Conservation (phyloP, 2,329 filamentous ascomycete species). For the Sordariomycetes sp. region DNA sequence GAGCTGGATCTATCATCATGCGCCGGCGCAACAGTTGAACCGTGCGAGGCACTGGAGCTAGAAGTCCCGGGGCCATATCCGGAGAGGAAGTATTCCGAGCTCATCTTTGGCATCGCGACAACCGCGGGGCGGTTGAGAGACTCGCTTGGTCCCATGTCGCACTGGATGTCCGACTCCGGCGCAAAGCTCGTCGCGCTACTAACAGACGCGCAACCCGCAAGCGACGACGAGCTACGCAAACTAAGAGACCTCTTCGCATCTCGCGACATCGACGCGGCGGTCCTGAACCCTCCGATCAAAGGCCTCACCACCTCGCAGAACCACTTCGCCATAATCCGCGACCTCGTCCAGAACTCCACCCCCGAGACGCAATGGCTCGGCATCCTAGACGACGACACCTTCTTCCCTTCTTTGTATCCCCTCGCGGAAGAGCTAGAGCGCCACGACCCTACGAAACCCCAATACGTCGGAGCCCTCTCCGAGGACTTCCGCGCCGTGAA, state of each 20-base stretch:
- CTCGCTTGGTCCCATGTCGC: constrained; percentile 35
- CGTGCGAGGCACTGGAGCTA: constrained; percentile 29
- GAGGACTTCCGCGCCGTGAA: constrained; percentile 39
- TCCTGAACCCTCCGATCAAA: constrained; percentile 18
- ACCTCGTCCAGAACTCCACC: constrained; percentile 29
- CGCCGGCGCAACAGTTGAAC: constrained; percentile 12
- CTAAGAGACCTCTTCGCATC: constrained; percentile 15
- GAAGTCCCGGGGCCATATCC: constrained; percentile 30
- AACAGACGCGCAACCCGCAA: constrained; percentile 21
- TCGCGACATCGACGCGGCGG: constrained; percentile 18
- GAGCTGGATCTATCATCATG: constrained; percentile 14
- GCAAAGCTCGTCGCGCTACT: constrained; percentile 37
- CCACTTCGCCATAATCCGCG: constrained; percentile 41
- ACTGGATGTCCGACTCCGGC: constrained; percentile 39
- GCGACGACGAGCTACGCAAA: constrained; percentile 14
- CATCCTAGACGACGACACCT: constrained; percentile 50
- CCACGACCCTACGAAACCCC: constrained; percentile 32
- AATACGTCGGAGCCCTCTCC: constrained; percentile 43
- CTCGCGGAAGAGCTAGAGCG: constrained; percentile 30
- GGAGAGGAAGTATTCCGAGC: constrained; percentile 27
- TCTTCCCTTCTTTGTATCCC: constrained; percentile 41
- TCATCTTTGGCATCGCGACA: constrained; percentile 45
- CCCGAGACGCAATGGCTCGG: constrained; percentile 37
- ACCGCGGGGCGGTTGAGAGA: constrained; percentile 32
- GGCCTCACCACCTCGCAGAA: constrained; percentile 32